Evolutionary conservation across 805 yeast genomes (phyloP).

Genomic region (Suhomyces sp.): DNA sequence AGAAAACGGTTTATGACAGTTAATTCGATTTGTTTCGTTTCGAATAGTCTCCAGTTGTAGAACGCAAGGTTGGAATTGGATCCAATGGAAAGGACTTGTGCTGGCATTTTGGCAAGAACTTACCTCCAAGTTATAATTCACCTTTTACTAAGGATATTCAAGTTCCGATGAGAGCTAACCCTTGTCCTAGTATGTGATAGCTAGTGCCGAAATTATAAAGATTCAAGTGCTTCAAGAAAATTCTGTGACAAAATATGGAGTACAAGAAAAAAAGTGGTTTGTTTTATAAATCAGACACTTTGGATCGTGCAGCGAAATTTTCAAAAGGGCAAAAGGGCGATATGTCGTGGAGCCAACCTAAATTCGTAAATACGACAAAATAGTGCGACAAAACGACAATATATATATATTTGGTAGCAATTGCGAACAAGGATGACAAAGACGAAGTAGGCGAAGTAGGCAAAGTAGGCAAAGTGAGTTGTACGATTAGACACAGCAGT

Average conservation of each 20-base stretch:
- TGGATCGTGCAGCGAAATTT: neutral
- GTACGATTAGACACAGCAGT: neutral
- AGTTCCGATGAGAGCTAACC: neutral
- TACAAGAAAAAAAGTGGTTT: neutral
- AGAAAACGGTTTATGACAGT: constrained; percentile 35
- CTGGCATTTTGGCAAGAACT: neutral
- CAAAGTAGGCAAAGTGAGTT: neutral
- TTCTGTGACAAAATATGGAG: neutral
- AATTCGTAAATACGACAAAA: neutral
- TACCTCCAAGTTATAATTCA: neutral
- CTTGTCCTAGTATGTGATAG: neutral
- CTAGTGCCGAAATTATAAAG: neutral
- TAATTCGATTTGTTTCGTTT: constrained; percentile 37
- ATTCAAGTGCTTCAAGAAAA: neutral
- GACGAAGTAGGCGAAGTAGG: neutral
- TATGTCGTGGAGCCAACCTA: neutral
- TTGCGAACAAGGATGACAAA: neutral
- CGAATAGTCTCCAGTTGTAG: constrained; percentile 56
- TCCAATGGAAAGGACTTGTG: constrained; percentile 40
- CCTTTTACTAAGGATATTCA: neutral
- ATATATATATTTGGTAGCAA: neutral
- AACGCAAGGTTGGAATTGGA: constrained; percentile 56
- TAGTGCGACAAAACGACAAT: neutral
- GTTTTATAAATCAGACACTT: neutral
- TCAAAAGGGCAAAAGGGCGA: neutral